Evolutionary conservation across 805 yeast species (phyloP), one percentile per base, ranked within the genome.

Genomic region (Metschnikowia colocasiae): DNA sequence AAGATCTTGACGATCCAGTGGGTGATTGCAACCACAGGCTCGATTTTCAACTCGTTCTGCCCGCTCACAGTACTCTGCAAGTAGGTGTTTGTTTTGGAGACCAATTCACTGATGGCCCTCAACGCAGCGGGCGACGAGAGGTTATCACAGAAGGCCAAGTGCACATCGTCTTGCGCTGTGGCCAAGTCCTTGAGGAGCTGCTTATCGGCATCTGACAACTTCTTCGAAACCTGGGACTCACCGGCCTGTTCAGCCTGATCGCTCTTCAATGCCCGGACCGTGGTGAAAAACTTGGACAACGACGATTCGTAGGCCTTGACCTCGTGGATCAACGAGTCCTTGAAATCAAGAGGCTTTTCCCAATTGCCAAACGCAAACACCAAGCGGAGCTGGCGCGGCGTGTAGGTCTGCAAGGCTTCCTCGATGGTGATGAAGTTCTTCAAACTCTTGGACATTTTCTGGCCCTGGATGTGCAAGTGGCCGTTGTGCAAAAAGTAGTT

Each of bases 391-490:
- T 94, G 97, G 57, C 97, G 81, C 0, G 94, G 67, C 2, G 86
- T 65, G 60, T 81, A 88, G 54, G 67, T 79, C 46, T 74, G 68
- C 52, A 94, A 75, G 1, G 98, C 97, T 62, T 92, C 95, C 53
- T 85, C 87, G 57, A 94, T 89, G 9, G 98, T 90, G 61, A 94
- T 92, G 64, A 94, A 94, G 69, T 94, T 94, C 67, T 94, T 94
- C 61, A 94, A 75, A 37, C 95, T 85, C 70, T 94, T 94, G 40
- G 95, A 85, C 99, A 94, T 94, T 63, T 94, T 94, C 69, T 90
- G 97, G 18, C 99, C 99, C 67, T 94, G 97, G 57, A 94, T 94
- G 65, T 94, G 99, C 60, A 94, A 77, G 68, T 94, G 99, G 34
- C 99, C 99, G 35, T 95, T 89, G 67, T 94, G 99, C 67, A 94